Conservation (phyloP, 2,329 filamentous ascomycete genomes). For the Grosmannia huntii region DNA sequence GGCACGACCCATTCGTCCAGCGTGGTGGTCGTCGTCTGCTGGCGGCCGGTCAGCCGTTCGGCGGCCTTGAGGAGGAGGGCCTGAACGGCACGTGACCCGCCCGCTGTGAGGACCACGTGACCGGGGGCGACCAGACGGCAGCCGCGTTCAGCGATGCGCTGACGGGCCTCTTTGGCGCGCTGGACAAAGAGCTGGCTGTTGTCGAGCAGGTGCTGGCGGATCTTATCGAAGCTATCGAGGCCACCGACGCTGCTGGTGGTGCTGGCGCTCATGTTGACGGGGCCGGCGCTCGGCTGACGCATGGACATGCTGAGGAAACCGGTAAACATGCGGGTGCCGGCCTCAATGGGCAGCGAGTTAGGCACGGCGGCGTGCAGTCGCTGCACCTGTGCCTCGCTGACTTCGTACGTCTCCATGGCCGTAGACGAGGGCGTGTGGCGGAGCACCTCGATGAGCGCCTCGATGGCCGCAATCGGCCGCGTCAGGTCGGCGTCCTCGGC, state of each 20-base stretch:
- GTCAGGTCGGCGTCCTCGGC: slow-evolving; percentile 68
- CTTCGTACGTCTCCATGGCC: slow-evolving; percentile 84
- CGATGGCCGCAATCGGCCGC: slow-evolving; percentile 67
- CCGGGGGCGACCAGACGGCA: slow-evolving; percentile 68
- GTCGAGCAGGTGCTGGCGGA: slow-evolving; percentile 68
- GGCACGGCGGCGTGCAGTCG: slow-evolving; percentile 66
- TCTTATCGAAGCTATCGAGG: slow-evolving; percentile 60
- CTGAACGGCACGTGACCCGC: slow-evolving; percentile 73
- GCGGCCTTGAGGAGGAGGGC: slow-evolving; percentile 64
- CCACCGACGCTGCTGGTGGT: slow-evolving; percentile 9
- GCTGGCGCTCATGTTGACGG: slow-evolving; percentile 8
- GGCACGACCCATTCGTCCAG: too few species aligned
- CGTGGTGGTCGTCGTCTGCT: too few species aligned
- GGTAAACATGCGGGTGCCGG: slow-evolving; percentile 91
- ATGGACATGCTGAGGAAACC: slow-evolving; percentile 76
- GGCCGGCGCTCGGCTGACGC: slow-evolving; percentile 38
- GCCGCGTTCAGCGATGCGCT: slow-evolving; percentile 71
- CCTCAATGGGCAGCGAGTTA: slow-evolving; percentile 84
- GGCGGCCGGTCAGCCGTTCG: slow-evolving; percentile 38
- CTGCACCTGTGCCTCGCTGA: slow-evolving; percentile 64
- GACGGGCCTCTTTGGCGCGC: slow-evolving; percentile 71
- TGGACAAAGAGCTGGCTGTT: slow-evolving; percentile 81
- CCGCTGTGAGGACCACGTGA: slow-evolving; percentile 77
- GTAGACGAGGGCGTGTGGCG: slow-evolving; percentile 69
- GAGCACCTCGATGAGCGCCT: slow-evolving; percentile 66